phyloP scores from a whole-genome alignment of 352 stramenopile species.

The Pythium folliculosum region DNA sequence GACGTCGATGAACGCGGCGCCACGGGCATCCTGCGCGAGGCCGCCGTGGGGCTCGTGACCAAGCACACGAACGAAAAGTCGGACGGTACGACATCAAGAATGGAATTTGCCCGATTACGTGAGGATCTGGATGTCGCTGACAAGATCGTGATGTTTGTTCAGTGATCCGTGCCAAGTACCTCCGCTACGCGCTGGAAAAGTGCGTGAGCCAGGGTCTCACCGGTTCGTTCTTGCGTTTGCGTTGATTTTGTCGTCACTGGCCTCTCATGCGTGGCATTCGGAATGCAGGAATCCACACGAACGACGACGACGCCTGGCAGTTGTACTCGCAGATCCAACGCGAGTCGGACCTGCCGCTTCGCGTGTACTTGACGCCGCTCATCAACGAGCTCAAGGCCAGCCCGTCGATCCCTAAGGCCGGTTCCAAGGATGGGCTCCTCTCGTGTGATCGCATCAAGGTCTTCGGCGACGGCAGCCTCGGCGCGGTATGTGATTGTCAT shows the following conservation, averaged over 20 bases:
- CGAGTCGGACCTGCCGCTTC: conserved; percentile 52
- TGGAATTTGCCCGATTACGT: not conserved
- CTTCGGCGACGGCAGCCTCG: conserved; percentile 88
- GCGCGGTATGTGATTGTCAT: conserved; percentile 46
- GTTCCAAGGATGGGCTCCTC: conserved; percentile 51
- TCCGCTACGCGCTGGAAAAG: conserved; percentile 55
- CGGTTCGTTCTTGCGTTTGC: conserved; percentile 13
- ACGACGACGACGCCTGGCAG: conserved; percentile 79
- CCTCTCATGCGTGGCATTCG: not conserved
- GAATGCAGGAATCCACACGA: conserved; percentile 72
- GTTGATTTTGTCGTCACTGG: not conserved
- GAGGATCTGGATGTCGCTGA: not conserved
- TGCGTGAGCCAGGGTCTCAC: conserved; percentile 82
- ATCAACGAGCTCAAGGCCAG: conserved; percentile 63
- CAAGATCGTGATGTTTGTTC: not conserved
- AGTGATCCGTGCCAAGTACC: conserved; percentile 68
- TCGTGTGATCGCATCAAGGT: conserved; percentile 88
- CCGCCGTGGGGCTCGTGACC: conserved; percentile 67
- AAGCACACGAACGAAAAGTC: conserved; percentile 73
- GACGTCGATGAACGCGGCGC: conserved; percentile 64
- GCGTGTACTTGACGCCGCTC: conserved; percentile 77
- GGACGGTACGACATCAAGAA: conserved; percentile 35
- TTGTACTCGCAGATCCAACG: conserved; percentile 81
- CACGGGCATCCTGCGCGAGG: conserved; percentile 73
- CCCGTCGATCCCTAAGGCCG: conserved; percentile 40